Percentiles rank a stretch among this genome's conserved stretches.
phyloP scores from a whole-genome alignment of 257 asterid genomes.

The Thymus quinquecostatus region DNA sequence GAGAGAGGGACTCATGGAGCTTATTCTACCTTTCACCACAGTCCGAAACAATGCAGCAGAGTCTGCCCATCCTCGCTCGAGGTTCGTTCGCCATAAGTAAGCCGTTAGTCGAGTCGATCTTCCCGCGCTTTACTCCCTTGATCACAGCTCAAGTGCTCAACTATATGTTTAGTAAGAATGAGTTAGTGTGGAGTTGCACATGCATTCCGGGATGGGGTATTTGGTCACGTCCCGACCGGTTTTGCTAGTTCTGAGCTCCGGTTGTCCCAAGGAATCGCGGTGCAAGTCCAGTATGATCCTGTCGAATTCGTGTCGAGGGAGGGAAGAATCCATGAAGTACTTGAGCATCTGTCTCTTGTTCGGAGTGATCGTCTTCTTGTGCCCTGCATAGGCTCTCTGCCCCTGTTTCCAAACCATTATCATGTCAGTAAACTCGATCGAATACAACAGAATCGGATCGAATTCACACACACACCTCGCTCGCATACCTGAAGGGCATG shows the following conservation, averaged over 20 bases:
- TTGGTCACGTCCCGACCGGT: conserved; percentile 81
- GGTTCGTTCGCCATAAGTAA: neutral
- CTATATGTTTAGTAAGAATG: conserved; percentile 10
- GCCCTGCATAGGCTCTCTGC: conserved; percentile 88
- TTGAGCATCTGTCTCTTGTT: conserved; percentile 90
- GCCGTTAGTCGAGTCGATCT: conserved; percentile 3
- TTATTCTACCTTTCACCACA: neutral
- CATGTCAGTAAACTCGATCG: neutral
- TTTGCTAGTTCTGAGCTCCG: conserved; percentile 75
- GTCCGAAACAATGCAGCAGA: neutral
- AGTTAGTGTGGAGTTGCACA: conserved; percentile 61
- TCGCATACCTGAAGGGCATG: conserved; percentile 84
- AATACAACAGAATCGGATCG: neutral
- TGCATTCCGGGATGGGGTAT: conserved; percentile 89
- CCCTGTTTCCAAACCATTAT: conserved; percentile 55
- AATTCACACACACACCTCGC: neutral
- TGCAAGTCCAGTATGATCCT: conserved; percentile 64
- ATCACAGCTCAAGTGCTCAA: neutral
- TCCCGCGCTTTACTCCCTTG: neutral
- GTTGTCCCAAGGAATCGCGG: conserved; percentile 82
- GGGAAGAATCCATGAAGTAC: conserved; percentile 70
- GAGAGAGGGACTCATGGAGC: conserved; percentile 10
- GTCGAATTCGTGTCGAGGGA: conserved; percentile 65
- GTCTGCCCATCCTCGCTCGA: neutral
- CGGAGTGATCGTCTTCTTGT: conserved; percentile 84